A percentile compares a stretch with the other conserved stretches of the same genome.
Evolutionary conservation across 768 basidiomycete genomes (phyloP).

Genomic region (Leccinum variicolor): DNA sequence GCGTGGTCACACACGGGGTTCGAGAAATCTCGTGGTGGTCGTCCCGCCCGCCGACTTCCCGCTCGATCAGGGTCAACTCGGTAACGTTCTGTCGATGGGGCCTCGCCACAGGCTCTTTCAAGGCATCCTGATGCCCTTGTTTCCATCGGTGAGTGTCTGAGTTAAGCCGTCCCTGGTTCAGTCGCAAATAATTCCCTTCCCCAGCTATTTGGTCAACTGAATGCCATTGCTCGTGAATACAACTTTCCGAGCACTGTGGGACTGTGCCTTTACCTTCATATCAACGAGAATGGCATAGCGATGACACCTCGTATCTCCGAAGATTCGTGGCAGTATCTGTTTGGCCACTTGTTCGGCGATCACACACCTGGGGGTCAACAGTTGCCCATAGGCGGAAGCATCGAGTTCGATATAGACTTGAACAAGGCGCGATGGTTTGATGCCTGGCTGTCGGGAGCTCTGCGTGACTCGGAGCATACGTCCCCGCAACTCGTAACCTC

Average conservation of each 20-base stretch:
- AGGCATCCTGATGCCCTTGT: slow-evolving; percentile 72
- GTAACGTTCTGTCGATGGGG: slow-evolving; percentile 55
- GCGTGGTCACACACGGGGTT: slow-evolving; percentile 34
- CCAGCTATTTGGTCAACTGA: slow-evolving; percentile 74
- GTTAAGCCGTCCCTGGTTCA: background rate
- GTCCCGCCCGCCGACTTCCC: slow-evolving; percentile 59
- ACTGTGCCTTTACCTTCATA: slow-evolving; percentile 75
- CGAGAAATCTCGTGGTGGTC: slow-evolving; percentile 61
- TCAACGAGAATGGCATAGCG: slow-evolving; percentile 50
- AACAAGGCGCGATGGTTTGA: slow-evolving; percentile 76
- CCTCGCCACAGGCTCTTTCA: slow-evolving; percentile 60
- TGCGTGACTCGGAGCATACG: slow-evolving; percentile 40
- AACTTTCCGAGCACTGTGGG: slow-evolving; percentile 75
- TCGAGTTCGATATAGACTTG: slow-evolving; percentile 87
- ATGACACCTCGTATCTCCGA: slow-evolving; percentile 74
- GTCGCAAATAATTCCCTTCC: background rate
- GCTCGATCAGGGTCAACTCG: slow-evolving; percentile 56
- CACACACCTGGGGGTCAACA: slow-evolving; percentile 33
- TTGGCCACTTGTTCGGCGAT: slow-evolving; percentile 57
- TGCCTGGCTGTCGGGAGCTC: slow-evolving; percentile 60
- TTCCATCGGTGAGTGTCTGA: slow-evolving; percentile 54
- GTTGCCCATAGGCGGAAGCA: slow-evolving; percentile 66
- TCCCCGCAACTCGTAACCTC: slow-evolving; percentile 36
- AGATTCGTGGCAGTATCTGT: slow-evolving; percentile 72
- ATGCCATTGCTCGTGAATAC: slow-evolving; percentile 78